These are phyloP conservation scores for Candida morakotiae DNA, from an alignment of 805 yeast species.

Conservation along the genomic window DNA sequence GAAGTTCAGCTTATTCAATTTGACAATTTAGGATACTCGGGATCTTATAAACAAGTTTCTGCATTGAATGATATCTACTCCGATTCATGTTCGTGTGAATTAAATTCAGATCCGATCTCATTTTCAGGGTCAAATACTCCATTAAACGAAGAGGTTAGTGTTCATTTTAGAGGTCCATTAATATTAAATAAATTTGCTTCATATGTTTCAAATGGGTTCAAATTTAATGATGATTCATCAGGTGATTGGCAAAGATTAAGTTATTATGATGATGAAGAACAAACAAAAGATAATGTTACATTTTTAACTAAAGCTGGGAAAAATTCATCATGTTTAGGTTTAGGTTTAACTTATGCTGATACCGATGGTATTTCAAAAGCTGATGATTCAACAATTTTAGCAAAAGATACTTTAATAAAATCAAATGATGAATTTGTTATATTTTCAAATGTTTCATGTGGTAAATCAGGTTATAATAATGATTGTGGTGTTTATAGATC, in stretches of 20 bases:
- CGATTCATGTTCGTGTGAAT: constrained; percentile 42
- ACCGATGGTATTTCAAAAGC: constrained; percentile 53
- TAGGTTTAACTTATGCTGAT: constrained; percentile 61
- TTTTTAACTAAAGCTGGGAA: constrained; percentile 63
- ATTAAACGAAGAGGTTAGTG: constrained; percentile 62
- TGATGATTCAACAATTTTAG: constrained; percentile 43
- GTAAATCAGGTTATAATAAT: constrained; percentile 44
- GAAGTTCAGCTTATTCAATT: constrained; percentile 34
- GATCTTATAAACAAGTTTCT: constrained; percentile 47
- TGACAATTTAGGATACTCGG: constrained; percentile 52
- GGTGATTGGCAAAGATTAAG: constrained; percentile 57
- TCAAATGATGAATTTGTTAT: constrained; percentile 61
- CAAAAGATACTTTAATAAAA: constrained; percentile 41
- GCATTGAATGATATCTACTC: constrained; percentile 36
- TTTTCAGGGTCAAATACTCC: constrained; percentile 66
- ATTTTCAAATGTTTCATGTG: constrained; percentile 58
- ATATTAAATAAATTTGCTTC: constrained; percentile 57
- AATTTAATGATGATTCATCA: constrained; percentile 24
- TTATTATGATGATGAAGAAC: constrained; percentile 49
- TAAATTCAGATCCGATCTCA: constrained; percentile 28
- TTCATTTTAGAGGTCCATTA: constrained; percentile 77
- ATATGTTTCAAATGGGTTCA: constrained; percentile 46
- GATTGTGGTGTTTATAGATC: constrained; percentile 74
- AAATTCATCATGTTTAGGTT: constrained; percentile 60
- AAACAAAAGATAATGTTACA: constrained; percentile 58